Base-by-base conservation (phyloP, 371 early-diverging fungal species). In the Mortierella sp. region DNA sequence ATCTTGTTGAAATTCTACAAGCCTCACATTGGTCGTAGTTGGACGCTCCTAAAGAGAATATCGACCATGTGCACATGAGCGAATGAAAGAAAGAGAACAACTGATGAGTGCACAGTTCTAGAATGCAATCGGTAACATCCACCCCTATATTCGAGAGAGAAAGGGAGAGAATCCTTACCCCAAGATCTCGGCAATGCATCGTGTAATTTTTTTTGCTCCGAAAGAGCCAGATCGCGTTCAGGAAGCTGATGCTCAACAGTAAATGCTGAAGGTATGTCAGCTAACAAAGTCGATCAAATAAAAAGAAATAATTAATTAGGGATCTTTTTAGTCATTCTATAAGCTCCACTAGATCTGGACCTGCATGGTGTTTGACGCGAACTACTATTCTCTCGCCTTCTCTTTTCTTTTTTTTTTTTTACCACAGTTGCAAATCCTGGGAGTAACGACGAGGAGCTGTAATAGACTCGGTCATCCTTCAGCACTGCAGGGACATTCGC, bases 151-250 rank as follows among this genome's bases (percentile, higher is more conserved):
- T 26, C 26, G 0, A 46, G 4, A 1, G 21, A 18, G 21, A 59
- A 28, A 59, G 12, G 21, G 9, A 1, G 28, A 26, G 19, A 0
- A 11, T 28, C 14, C 52, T 43, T 53, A 63, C 63, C 16, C 23
- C 57, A 1, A 58, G 57, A 21, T 63, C 48, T 52, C 70, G 60
- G 37, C 66, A 45, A 53, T 69, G 29, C 73, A 79, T 59, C 7
- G 62, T 68, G 57, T 79, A 79, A n/a, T 72, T 73, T 44, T 66
- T 72, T 51, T 66, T 72, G 60, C 73, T 72, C 7, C 47, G 59
- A 28, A 72, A 66, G 47, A 79, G 66, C 79, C 79, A 79, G 14
- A 69, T 18, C 0, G 79, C 62, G 47, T 79, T 79, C 16, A 66
- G 7, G 44, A 72, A 53, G 37, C 79, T 79, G 63, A 73, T 65